Percentiles rank a stretch among this genome's conserved stretches.
phyloP scores from a whole-genome alignment of 2,329 filamentous ascomycete genomes.

The Sporothrix luriei region DNA sequence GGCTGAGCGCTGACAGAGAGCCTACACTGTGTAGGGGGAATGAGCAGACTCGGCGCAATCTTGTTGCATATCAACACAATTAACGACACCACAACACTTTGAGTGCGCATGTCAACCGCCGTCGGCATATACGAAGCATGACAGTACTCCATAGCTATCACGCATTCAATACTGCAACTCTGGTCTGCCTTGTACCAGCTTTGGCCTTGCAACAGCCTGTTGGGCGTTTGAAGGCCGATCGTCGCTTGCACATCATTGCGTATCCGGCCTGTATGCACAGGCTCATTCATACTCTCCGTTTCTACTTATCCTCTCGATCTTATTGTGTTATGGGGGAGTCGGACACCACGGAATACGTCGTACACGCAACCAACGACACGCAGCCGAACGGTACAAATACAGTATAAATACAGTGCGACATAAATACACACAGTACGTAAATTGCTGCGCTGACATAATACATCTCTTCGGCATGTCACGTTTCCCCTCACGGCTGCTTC shows the following conservation, averaged over 20 bases:
- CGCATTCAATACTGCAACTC: not conserved
- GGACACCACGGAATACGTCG: not conserved
- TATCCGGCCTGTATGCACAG: not conserved
- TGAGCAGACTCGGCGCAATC: conserved; percentile 7
- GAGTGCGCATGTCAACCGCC: no score
- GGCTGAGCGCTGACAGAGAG: conserved; percentile 11
- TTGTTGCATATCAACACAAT: not conserved
- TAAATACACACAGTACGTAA: not conserved
- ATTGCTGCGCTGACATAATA: conserved; percentile 5
- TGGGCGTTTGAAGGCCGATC: not conserved
- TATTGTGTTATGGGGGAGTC: not conserved
- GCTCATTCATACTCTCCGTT: not conserved
- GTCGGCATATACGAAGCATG: no score
- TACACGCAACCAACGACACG: not conserved
- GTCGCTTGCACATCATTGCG: not conserved
- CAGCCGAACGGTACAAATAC: not conserved
- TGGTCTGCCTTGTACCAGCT: not conserved
- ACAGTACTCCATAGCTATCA: no score
- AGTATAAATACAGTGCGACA: not conserved
- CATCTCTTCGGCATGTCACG: conserved; percentile 20
- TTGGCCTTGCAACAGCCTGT: not conserved
- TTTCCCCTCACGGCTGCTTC: conserved; percentile 28
- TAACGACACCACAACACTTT: not conserved
- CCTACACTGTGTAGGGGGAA: not conserved
- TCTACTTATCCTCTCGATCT: not conserved